Evolutionary conservation across 495 filamentous ascomycete genomes (phyloP).

Genomic region (Aspergillus cavernicola): DNA sequence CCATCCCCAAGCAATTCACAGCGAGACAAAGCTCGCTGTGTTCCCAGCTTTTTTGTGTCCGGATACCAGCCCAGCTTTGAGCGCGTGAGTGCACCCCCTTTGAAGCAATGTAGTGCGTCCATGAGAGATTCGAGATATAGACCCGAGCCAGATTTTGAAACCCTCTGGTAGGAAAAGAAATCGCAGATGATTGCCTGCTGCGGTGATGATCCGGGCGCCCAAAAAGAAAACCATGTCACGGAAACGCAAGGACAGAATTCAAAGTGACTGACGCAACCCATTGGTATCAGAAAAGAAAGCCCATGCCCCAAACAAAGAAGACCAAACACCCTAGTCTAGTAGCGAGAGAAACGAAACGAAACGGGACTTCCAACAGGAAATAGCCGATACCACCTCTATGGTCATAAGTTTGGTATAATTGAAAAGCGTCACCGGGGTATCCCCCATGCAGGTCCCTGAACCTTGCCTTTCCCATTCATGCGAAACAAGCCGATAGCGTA

Average conservation of each 20-base stretch:
- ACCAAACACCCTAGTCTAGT: slow-evolving; percentile 39
- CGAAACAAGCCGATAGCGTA: slow-evolving; percentile 14
- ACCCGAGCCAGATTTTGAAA: background rate
- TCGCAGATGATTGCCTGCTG: slow-evolving; percentile 17
- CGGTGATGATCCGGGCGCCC: slow-evolving; percentile 14
- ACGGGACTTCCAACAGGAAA: slow-evolving; percentile 29
- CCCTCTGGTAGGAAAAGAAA: slow-evolving; percentile 23
- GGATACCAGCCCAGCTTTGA: slow-evolving; percentile 12
- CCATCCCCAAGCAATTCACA: slow-evolving; percentile 5
- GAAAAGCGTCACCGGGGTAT: slow-evolving; percentile 26
- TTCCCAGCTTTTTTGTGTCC: slow-evolving; percentile 18
- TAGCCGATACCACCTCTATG: slow-evolving; percentile 47
- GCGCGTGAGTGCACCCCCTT: background rate
- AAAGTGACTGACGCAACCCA: slow-evolving; percentile 25
- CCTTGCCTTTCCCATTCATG: slow-evolving; percentile 27
- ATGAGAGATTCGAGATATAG: background rate
- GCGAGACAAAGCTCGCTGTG: slow-evolving; percentile 7
- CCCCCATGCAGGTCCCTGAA: slow-evolving; percentile 24
- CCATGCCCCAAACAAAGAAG: slow-evolving; percentile 33
- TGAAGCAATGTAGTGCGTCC: slow-evolving; percentile 1
- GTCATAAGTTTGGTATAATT: slow-evolving; percentile 33
- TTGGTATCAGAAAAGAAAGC: slow-evolving; percentile 28
- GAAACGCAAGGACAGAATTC: slow-evolving; percentile 21
- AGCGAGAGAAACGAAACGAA: slow-evolving; percentile 40
- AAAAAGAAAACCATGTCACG: slow-evolving; percentile 9